A percentile compares a stretch with the other conserved stretches of the same genome.
These are phyloP conservation scores for Albizia julibrissin DNA, from an alignment of 306 rosid genomes.

Conservation along the genomic window DNA sequence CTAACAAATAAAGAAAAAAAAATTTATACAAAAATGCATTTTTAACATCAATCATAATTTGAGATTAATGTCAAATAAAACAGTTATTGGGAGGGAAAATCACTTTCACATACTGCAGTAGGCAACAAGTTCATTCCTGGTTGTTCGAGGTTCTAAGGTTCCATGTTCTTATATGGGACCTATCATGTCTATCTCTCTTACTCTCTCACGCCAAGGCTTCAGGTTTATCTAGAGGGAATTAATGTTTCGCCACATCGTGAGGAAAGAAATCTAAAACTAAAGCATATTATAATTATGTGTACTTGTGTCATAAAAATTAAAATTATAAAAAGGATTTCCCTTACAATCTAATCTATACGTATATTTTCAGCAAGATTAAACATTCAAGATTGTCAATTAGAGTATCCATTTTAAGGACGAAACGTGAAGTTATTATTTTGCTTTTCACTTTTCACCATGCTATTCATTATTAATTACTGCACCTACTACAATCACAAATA, in stretches of 20 bases:
- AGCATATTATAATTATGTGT: background rate
- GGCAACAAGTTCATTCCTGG: background rate
- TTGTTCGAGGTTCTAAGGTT: background rate
- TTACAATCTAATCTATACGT: too few relatives aligned
- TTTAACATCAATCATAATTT: too few relatives aligned
- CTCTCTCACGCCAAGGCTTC: background rate
- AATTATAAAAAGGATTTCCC: background rate
- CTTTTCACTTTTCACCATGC: background rate
- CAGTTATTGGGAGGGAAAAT: background rate
- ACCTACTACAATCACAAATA: background rate
- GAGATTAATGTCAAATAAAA: background rate
- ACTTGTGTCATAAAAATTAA: background rate
- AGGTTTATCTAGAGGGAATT: background rate
- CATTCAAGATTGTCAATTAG: too few relatives aligned
- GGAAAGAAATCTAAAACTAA: background rate
- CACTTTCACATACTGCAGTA: too few relatives aligned
- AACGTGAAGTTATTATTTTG: background rate
- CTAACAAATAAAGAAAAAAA: too few relatives aligned
- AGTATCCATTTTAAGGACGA: background rate
- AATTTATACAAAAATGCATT: too few relatives aligned
- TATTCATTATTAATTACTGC: background rate
- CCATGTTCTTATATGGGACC: background rate
- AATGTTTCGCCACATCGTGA: background rate
- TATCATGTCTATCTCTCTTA: background rate
- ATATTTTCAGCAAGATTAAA: too few relatives aligned